A percentile compares a stretch with the other conserved stretches of the same genome.
Conservation (phyloP, 352 stramenopile genomes). For the Salisapilia sapeloensis region DNA sequence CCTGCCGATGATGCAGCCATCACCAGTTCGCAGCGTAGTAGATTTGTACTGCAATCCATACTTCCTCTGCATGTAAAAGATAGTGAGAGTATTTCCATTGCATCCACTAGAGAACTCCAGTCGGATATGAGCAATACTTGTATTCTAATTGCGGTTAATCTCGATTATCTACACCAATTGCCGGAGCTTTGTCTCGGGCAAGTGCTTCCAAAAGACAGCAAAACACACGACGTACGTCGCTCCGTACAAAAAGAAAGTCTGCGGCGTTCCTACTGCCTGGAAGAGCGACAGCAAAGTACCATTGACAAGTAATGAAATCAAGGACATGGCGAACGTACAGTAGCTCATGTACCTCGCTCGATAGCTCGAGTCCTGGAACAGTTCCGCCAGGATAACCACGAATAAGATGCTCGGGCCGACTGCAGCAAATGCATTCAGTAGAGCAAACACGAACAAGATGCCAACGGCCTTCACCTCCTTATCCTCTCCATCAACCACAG, state of each 20-base stretch:
- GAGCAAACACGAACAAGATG: constrained; percentile 43
- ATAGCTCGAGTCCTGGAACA: constrained; percentile 71
- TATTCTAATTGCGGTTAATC: no score
- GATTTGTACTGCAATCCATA: no score
- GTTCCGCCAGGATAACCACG: constrained; percentile 69
- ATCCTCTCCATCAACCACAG: constrained; percentile 35
- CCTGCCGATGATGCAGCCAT: no score
- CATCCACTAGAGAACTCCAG: no score
- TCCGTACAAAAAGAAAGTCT: constrained; percentile 54
- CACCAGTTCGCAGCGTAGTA: no score
- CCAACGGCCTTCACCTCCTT: constrained; percentile 20
- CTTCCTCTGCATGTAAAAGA: no score
- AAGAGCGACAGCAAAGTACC: constrained; percentile 67
- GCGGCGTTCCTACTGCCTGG: constrained; percentile 32
- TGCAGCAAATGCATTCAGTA: constrained; percentile 61
- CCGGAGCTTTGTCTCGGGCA: constrained; percentile 66
- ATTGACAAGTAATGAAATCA: constrained; percentile 72
- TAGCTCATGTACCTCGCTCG: constrained; percentile 78
- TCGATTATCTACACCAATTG: constrained; percentile 25
- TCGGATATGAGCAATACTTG: no score
- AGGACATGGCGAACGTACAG: constrained; percentile 79
- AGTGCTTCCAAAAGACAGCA: constrained; percentile 41
- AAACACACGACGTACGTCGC: constrained; percentile 48
- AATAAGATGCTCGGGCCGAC: constrained; percentile 68
- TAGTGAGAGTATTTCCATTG: no score